phyloP scores from a whole-genome alignment of 2,329 filamentous ascomycete genomes.

The Niveomyces coronatus region DNA sequence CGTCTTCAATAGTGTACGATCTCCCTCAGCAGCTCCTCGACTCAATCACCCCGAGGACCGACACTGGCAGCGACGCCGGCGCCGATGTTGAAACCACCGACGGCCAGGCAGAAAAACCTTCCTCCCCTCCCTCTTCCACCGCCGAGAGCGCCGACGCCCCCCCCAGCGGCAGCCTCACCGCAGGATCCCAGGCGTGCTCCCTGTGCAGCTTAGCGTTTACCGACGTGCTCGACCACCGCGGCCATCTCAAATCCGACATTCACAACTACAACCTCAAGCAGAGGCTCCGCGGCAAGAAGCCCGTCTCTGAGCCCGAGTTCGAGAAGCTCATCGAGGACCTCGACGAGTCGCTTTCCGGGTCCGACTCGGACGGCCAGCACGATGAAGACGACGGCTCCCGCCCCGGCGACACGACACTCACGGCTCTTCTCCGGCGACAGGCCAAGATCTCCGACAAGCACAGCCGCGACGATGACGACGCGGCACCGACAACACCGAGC shows the following conservation, averaged over 20 bases:
- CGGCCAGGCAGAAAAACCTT: conserved; percentile 16
- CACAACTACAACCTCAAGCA: conserved; percentile 94
- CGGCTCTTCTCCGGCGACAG: conserved; percentile 70
- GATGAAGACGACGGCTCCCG: conserved; percentile 46
- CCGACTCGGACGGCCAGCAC: conserved; percentile 62
- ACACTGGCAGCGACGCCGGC: conserved; percentile 20
- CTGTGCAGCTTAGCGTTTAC: conserved; percentile 66
- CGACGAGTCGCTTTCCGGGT: conserved; percentile 88
- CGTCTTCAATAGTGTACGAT: conserved; percentile 56
- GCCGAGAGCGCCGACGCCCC: conserved; percentile 20
- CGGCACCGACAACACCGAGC: conserved; percentile 36
- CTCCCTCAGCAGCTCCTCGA: conserved; percentile 64
- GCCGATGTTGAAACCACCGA: conserved; percentile 12
- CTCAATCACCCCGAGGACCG: conserved; percentile 45
- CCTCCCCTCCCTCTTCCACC: conserved; percentile 14
- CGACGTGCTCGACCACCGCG: conserved; percentile 68
- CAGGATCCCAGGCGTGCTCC: conserved; percentile 65
- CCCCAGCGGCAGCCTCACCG: conserved; percentile 24
- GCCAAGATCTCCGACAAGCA: conserved; percentile 56
- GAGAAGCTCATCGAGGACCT: conserved; percentile 75
- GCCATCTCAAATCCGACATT: conserved; percentile 80
- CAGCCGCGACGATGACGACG: conserved; percentile 39
- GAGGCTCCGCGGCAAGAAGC: conserved; percentile 61
- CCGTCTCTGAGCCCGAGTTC: conserved; percentile 75
- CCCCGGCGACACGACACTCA: conserved; percentile 58